A percentile compares a stretch with the other conserved stretches of the same genome.
Evolutionary conservation across 2,329 filamentous ascomycete species (phyloP).

Genomic region (Chalaropsis thielavioides): DNA sequence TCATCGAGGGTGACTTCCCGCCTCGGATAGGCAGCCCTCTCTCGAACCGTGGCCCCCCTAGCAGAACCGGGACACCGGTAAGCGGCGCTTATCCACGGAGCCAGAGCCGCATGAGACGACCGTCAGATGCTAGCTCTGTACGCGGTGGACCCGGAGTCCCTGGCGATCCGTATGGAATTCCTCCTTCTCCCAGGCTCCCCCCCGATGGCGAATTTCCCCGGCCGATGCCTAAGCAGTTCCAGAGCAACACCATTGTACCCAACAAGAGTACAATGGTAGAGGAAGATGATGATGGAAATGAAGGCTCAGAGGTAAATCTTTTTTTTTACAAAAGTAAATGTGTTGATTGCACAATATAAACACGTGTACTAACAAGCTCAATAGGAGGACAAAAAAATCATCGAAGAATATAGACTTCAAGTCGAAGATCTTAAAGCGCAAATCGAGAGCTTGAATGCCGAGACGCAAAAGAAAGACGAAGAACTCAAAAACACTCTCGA

Average conservation of each 20-base stretch:
- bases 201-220: constrained; percentile 49
- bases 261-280: constrained; percentile 98
- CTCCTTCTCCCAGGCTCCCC: constrained; percentile 40
- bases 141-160: constrained; percentile 25
- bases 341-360: background rate
- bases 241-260: constrained; percentile 90
- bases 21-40: constrained; percentile 55
- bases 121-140: constrained; percentile 50
- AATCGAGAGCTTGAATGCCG: constrained; percentile 56
- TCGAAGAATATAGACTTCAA: constrained; percentile 51
- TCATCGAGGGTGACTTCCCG: constrained; percentile 53
- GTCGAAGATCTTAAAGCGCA: constrained; percentile 70
- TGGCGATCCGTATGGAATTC: constrained; percentile 35
- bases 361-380: background rate
- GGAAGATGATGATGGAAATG: constrained; percentile 61
- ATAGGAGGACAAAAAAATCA: constrained; percentile 12
- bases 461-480: constrained; percentile 55
- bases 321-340: background rate
- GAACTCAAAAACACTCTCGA: constrained; percentile 48
- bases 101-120: constrained; percentile 39
- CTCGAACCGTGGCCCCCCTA: constrained; percentile 42
- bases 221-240: constrained; percentile 76
- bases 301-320: constrained; percentile 30
- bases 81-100: constrained; percentile 41
- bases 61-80: constrained; percentile 47